Percentiles rank a stretch among this genome's conserved stretches.
Conservation (phyloP, 345 rosid genomes). For the Viola odorata region DNA sequence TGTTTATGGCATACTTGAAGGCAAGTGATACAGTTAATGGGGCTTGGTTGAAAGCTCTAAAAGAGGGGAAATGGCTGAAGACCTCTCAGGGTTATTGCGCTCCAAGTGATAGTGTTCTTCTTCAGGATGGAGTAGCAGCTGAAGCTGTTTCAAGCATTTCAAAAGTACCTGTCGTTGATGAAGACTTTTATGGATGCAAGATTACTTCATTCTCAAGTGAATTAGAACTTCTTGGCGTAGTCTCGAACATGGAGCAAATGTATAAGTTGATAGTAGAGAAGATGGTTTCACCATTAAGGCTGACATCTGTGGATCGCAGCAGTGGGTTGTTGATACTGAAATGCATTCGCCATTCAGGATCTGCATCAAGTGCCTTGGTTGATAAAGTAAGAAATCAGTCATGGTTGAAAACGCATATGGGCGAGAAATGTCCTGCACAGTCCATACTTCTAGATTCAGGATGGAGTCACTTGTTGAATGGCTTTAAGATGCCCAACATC, state of each 20-base stretch:
- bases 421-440: neutral
- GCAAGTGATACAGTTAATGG: neutral
- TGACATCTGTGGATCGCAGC: neutral
- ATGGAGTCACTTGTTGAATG: constrained; percentile 3
- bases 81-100: neutral
- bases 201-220: neutral
- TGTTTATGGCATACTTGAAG: neutral
- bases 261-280: neutral
- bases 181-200: neutral
- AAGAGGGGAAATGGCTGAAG: constrained; percentile 6
- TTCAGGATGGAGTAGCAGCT: neutral
- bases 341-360: constrained; percentile 4
- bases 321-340: constrained; percentile 1
- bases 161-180: neutral
- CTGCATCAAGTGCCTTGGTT: neutral
- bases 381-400: neutral
- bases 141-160: constrained; percentile 3
- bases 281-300: neutral
- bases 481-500: neutral
- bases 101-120: neutral
- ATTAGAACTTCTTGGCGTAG: neutral
- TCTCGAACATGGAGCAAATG: neutral
- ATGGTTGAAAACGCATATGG: constrained; percentile 2
- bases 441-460: neutral
- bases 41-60: neutral